Evolutionary conservation across 352 stramenopile species (phyloP).

Genomic region (Phytophthora quininea): DNA sequence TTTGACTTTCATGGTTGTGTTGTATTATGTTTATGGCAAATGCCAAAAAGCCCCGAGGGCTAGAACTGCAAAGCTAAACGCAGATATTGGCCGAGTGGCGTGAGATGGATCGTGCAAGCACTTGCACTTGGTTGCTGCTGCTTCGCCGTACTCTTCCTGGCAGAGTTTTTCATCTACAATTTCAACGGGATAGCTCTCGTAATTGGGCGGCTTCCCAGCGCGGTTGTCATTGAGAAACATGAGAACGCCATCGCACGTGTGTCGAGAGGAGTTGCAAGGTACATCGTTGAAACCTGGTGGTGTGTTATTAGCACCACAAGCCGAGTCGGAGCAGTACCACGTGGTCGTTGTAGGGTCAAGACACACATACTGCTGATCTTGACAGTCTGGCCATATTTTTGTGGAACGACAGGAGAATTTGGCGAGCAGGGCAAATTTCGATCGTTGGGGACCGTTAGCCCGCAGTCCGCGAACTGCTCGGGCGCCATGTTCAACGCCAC

Average conservation of each 20-base stretch:
- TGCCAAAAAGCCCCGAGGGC: constrained; percentile 9
- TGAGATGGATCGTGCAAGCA: constrained; percentile 50
- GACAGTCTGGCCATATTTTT: constrained; percentile 65
- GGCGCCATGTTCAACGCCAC: constrained; percentile 56
- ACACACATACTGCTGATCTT: constrained; percentile 63
- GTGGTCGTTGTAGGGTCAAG: constrained; percentile 34
- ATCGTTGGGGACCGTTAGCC: constrained; percentile 60
- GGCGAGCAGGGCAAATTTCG: constrained; percentile 63
- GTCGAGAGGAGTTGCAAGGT: constrained; percentile 55
- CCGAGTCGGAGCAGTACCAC: constrained; percentile 66
- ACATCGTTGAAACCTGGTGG: constrained; percentile 63
- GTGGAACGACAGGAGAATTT: constrained; percentile 64
- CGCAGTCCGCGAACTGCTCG: constrained; percentile 63
- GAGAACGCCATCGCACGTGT: constrained; percentile 64
- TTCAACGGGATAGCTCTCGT: constrained; percentile 71
- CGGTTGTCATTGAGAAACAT: constrained; percentile 84
- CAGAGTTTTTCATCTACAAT: constrained; percentile 67
- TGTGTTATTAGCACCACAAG: constrained; percentile 47
- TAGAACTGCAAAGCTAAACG: constrained; percentile 12
- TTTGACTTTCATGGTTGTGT: constrained; percentile 6
- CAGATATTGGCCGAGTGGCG: constrained; percentile 8
- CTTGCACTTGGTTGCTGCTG: constrained; percentile 46
- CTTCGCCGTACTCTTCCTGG: constrained; percentile 31
- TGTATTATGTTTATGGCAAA: constrained; percentile 19
- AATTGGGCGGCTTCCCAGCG: constrained; percentile 75